phyloP scores from a whole-genome alignment of 257 asterid genomes.

The Rhazya stricta region DNA sequence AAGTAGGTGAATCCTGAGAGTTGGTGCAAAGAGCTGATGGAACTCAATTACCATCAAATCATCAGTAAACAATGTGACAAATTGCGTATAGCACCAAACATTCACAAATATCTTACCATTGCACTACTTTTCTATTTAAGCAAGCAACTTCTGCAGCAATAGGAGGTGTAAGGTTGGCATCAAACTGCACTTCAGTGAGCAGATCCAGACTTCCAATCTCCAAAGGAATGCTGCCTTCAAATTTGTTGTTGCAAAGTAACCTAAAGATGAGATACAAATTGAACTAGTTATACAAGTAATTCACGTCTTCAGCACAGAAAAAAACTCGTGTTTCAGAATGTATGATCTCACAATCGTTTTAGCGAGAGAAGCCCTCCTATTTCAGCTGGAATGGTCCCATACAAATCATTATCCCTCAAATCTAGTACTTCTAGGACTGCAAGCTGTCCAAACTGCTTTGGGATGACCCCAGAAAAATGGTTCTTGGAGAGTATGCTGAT shows the following conservation, averaged over 20 bases:
- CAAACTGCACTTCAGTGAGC: slow-evolving; percentile 52
- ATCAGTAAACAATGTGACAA: background rate
- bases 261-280: slow-evolving; percentile 24
- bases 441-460: slow-evolving; percentile 60
- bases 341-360: slow-evolving; percentile 54
- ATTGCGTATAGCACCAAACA: background rate
- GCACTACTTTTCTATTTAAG: slow-evolving; percentile 67
- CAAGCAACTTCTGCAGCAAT: slow-evolving; percentile 44
- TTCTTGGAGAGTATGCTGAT: slow-evolving; percentile 53
- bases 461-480: slow-evolving; percentile 63
- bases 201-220: slow-evolving; percentile 60
- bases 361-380: slow-evolving; percentile 57
- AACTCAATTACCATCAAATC: background rate
- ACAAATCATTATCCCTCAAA: slow-evolving; percentile 62
- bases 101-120: slow-evolving; percentile 42
- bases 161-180: slow-evolving; percentile 44
- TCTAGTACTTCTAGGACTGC: slow-evolving; percentile 61
- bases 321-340: background rate
- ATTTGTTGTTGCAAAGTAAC: slow-evolving; percentile 63
- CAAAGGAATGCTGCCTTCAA: slow-evolving; percentile 64
- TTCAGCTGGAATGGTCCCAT: slow-evolving; percentile 72
- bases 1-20: too few species aligned
- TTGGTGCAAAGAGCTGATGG: background rate
- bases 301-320: background rate
- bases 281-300: background rate